A percentile compares a stretch with the other conserved stretches of the same genome.
Evolutionary conservation across 257 asterid species (phyloP).

Genomic region (Solanum sejunctum): DNA sequence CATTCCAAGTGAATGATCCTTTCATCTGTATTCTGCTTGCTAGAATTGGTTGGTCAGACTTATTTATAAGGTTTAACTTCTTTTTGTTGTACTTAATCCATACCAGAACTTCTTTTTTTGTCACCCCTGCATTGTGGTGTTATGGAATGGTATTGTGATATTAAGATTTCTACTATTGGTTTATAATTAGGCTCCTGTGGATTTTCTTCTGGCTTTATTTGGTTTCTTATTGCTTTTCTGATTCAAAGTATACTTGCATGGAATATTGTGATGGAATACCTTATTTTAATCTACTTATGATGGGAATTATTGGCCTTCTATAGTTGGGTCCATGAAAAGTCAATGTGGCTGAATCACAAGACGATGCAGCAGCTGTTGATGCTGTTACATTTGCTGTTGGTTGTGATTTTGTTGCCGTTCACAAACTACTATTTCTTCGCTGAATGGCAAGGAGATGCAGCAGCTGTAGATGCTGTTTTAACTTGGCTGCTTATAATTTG

Average conservation of each 20-base stretch:
- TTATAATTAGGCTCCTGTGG: background rate
- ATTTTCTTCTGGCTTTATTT: background rate
- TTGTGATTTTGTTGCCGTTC: constrained; percentile 15
- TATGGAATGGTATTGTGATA: constrained; percentile 5
- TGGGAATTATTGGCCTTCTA: constrained; percentile 49
- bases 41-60: constrained; percentile 18
- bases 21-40: constrained; percentile 33
- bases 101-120: constrained; percentile 9
- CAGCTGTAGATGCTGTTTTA: constrained; percentile 36
- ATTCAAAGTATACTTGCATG: background rate
- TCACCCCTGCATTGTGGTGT: constrained; percentile 15
- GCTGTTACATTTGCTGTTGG: constrained; percentile 28
- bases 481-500: constrained; percentile 33
- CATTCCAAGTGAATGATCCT: constrained; percentile 13
- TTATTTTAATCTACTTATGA: constrained; percentile 25
- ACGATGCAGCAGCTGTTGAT: constrained; percentile 27
- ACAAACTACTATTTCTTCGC: constrained; percentile 23
- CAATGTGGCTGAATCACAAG: constrained; percentile 35
- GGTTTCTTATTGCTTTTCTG: background rate
- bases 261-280: constrained; percentile 1
- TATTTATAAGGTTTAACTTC: constrained; percentile 39
- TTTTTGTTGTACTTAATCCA: constrained; percentile 28
- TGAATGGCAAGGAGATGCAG: constrained; percentile 30
- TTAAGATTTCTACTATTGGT: background rate
- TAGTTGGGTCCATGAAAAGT: constrained; percentile 56